Base-by-base conservation (phyloP, 2,329 filamentous ascomycete species). In the Paramyrothecium roridum region DNA sequence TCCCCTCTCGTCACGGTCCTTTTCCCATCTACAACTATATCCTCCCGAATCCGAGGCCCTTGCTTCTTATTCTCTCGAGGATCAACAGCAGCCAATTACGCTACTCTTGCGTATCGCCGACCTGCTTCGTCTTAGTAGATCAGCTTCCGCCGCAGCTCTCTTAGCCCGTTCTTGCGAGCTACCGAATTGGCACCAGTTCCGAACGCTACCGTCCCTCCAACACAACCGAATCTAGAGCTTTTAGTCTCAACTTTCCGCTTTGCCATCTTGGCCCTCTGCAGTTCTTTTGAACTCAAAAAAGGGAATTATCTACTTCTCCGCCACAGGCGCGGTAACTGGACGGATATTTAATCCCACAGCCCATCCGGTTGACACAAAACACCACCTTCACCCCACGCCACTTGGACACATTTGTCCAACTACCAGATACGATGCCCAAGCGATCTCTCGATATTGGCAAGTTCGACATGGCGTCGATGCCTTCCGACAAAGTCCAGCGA, bases 341-440 rank as follows among this genome's bases (percentile, higher is more conserved):
- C 26, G 26, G 26, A 30, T 30, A 30, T 30, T 30, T 30, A 30
- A 30, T 6, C 26, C 26, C 26, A n/a, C n/a, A 30, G 26, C 26
- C 10, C 26, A 10, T 30, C 10, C 26, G 26, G 10, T 10, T 30
- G 10, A 30, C 6, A 17, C 37, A 43, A 13, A 43, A 43, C 4
- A 13, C 13, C n/a, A 43, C n/a, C n/a, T 13, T 16, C 16, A 37
- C 8, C 13, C 37, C 3, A 4, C 37, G 4, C 3, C n/a, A 19
- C 37, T 13, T 19, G 37, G 37, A 43, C 37, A 16, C 12, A 43
- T 6, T 13, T 19, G 37, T 43, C 37, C 37, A 48, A 21, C 8
- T 20, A n/a, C 46, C 19, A 48, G 19, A 20, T 13, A 56, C 20
- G 50, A 76, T 76, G 74, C 73, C 73, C 33, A 76, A 76, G 62